These are phyloP conservation scores for Dichotomopilus funicola DNA, from an alignment of 2,329 filamentous ascomycete genomes.

Conservation along the genomic window DNA sequence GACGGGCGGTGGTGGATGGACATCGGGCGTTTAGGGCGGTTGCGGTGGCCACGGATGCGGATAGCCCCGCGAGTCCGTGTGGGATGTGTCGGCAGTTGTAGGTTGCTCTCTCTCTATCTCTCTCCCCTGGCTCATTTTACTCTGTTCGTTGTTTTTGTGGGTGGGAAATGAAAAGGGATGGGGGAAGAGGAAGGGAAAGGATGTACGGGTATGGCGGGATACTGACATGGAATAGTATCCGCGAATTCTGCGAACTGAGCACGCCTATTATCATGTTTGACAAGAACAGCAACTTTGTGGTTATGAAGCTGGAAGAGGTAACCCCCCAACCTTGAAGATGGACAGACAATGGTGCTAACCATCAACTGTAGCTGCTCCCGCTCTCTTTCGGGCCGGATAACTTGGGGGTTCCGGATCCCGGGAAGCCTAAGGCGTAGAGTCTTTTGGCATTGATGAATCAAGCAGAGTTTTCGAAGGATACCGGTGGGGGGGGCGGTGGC, in stretches of 20 bases:
- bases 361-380: conserved; percentile 16
- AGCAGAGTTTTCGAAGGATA: no score
- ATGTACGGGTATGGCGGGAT: not conserved
- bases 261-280: conserved; percentile 91
- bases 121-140: conserved; percentile 19
- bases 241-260: conserved; percentile 63
- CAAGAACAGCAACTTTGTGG: conserved; percentile 64
- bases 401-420: conserved; percentile 9
- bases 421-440: not conserved
- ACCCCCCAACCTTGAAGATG: not conserved
- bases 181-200: not conserved
- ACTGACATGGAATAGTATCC: conserved; percentile 44
- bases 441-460: no score
- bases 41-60: conserved; percentile 76
- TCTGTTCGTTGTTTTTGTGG: conserved; percentile 19
- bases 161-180: not conserved
- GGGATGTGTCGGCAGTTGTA: conserved; percentile 95
- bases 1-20: conserved; percentile 63
- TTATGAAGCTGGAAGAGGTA: conserved; percentile 55
- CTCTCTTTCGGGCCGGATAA: conserved; percentile 19
- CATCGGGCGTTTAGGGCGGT: conserved; percentile 62
- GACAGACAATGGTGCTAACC: not conserved
- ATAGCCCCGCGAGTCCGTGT: conserved; percentile 67
- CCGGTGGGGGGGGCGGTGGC: no score
- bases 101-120: conserved; percentile 29